These are phyloP conservation scores for Ecytonucleospora hepatopenaei DNA, from an alignment of 371 early-diverging fungal species.

Conservation along the genomic window DNA sequence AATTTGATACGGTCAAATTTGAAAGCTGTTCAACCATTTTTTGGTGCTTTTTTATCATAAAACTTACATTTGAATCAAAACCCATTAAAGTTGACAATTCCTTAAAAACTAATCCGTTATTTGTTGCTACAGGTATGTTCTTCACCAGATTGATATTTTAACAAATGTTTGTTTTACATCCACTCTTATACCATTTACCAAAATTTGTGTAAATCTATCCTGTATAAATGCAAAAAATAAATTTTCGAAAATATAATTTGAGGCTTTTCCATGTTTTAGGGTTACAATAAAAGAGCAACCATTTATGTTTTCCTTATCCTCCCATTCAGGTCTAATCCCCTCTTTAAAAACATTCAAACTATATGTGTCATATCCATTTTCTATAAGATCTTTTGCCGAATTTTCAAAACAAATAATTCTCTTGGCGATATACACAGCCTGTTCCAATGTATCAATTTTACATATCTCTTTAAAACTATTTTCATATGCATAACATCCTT, in stretches of 20 bases:
- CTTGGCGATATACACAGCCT: conserved; percentile 36
- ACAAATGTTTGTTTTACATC: conserved; percentile 44
- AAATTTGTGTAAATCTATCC: conserved; percentile 39
- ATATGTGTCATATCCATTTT: conserved; percentile 10
- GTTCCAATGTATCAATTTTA: conserved; percentile 23
- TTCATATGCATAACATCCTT: conserved; percentile 10
- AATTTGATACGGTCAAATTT: too few species aligned
- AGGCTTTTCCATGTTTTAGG: conserved; percentile 37
- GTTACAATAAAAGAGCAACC: conserved; percentile 54
- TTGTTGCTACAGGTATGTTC: conserved; percentile 25
- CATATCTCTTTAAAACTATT: conserved; percentile 38
- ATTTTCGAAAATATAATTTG: conserved; percentile 50
- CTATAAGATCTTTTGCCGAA: conserved; percentile 1
- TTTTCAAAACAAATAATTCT: conserved; percentile 19
- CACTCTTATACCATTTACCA: conserved; percentile 52
- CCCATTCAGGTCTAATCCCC: conserved; percentile 56
- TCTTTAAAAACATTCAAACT: conserved; percentile 55
- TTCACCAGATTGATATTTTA: conserved; percentile 53
- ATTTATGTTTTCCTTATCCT: conserved; percentile 52
- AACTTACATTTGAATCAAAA: conserved; percentile 38
- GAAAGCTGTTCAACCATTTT: conserved; percentile 17
- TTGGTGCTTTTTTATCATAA: conserved; percentile 47
- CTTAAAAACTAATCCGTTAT: conserved; percentile 30
- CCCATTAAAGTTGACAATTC: conserved; percentile 49
- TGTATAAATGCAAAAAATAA: conserved; percentile 36